Conservation (phyloP, 805 yeast species). For the Ogataea degrootiae region DNA sequence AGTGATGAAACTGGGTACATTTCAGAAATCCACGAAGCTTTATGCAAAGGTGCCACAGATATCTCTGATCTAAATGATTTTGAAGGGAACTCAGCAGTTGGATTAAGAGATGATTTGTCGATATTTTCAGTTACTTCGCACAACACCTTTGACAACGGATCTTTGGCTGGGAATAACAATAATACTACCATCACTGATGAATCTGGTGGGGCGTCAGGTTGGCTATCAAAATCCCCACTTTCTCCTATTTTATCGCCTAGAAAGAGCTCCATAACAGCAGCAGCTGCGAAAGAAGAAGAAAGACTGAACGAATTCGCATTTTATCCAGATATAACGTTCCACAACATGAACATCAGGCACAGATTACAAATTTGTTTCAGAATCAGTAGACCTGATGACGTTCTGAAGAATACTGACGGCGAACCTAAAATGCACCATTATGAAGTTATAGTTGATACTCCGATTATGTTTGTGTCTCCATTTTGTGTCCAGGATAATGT, state of each 20-base stretch:
- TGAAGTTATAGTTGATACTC: constrained; percentile 78
- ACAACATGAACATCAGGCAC: constrained; percentile 60
- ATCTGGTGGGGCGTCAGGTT: constrained; percentile 3
- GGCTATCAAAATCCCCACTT: constrained; percentile 21
- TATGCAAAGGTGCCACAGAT: constrained; percentile 22
- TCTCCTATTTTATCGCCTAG: constrained; percentile 17
- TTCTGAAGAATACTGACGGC: constrained; percentile 24
- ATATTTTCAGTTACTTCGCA: constrained; percentile 24
- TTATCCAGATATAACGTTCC: constrained; percentile 60
- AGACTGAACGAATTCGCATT: constrained; percentile 27
- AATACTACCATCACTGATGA: constrained; percentile 1
- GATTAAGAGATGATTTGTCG: constrained; percentile 20
- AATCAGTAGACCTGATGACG: constrained; percentile 56
- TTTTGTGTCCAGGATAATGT: constrained; percentile 28
- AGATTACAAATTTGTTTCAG: constrained; percentile 67
- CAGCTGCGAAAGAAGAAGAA: constrained; percentile 13
- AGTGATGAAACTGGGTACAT: constrained; percentile 27
- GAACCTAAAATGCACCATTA: constrained; percentile 59
- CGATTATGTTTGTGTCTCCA: constrained; percentile 51
- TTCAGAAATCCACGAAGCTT: constrained; percentile 22
- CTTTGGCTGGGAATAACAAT: constrained; percentile 4
- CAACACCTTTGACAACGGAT: constrained; percentile 12
- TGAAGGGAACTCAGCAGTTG: constrained; percentile 8
- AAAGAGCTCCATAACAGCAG: constrained; percentile 9
- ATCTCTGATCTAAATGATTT: constrained; percentile 18